Conservation (phyloP, 371 early-diverging fungal species). For the Paraphysoderma sedebokerense region DNA sequence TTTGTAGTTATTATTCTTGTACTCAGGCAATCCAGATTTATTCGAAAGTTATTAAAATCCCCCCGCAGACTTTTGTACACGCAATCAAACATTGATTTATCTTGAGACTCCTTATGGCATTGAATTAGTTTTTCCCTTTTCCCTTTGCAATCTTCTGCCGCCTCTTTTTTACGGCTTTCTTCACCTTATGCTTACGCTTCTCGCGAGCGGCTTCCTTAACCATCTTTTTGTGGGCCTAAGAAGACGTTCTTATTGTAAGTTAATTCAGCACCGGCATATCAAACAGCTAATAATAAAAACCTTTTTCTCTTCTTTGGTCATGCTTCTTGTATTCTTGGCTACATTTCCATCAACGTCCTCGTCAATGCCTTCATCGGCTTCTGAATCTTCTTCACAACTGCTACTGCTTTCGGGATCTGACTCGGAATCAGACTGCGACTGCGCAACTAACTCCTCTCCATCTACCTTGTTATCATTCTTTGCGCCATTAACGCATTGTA, state of each 20-base stretch:
- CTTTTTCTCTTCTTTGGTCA: slow-evolving; percentile 75
- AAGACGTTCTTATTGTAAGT: slow-evolving; percentile 15
- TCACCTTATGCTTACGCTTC: slow-evolving; percentile 78
- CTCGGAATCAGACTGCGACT: background rate
- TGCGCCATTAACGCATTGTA: slow-evolving; percentile 3
- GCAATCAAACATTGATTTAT: too few relatives aligned
- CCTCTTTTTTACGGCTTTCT: slow-evolving; percentile 88
- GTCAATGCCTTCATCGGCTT: slow-evolving; percentile 15
- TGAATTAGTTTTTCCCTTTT: slow-evolving; percentile 1
- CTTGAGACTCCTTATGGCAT: too few relatives aligned
- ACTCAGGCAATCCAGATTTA: too few relatives aligned
- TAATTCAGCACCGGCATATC: background rate
- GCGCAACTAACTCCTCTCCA: slow-evolving; percentile 4
- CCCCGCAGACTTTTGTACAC: too few relatives aligned
- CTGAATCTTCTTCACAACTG: slow-evolving; percentile 3
- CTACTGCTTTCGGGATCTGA: background rate
- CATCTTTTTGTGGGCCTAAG: slow-evolving; percentile 52
- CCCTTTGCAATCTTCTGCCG: slow-evolving; percentile 33
- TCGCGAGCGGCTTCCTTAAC: slow-evolving; percentile 81
- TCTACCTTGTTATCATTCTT: slow-evolving; percentile 12
- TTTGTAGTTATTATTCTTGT: too few relatives aligned
- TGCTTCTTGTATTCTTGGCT: slow-evolving; percentile 45
- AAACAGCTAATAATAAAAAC: slow-evolving; percentile 5
- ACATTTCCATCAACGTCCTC: slow-evolving; percentile 11
- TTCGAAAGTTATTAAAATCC: too few relatives aligned